Evolutionary conservation across 768 basidiomycete species (phyloP).

Genomic region (Serendipita sp.): DNA sequence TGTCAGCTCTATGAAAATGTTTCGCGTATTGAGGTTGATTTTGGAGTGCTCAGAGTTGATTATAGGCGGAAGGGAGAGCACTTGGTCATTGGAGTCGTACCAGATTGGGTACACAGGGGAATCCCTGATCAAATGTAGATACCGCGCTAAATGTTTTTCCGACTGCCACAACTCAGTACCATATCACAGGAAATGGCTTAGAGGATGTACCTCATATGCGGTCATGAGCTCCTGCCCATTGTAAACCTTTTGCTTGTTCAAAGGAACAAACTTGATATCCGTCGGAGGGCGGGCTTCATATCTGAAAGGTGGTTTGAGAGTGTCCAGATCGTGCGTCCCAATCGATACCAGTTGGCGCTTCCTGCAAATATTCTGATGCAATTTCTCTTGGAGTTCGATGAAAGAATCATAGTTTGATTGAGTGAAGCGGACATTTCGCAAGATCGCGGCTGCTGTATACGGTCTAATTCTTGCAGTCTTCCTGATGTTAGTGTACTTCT

Average conservation of each 20-base stretch:
- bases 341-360: conserved; percentile 85
- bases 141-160: conserved; percentile 81
- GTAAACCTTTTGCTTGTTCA: conserved; percentile 64
- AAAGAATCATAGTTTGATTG: conserved; percentile 84
- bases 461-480: conserved; percentile 77
- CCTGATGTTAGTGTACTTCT: neutral
- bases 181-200: neutral
- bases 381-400: conserved; percentile 98
- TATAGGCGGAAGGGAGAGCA: conserved; percentile 95
- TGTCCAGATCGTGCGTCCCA: conserved; percentile 94
- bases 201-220: conserved; percentile 62
- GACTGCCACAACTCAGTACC: conserved; percentile 32
- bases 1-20: conserved; percentile 94
- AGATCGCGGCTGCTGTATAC: conserved; percentile 76
- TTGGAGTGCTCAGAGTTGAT: conserved; percentile 97
- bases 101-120: conserved; percentile 96
- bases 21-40: conserved; percentile 83
- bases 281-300: conserved; percentile 71
- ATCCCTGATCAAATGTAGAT: conserved; percentile 84
- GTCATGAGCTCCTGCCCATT: conserved; percentile 87
- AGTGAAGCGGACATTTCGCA: conserved; percentile 83
- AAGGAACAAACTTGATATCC: conserved; percentile 80
- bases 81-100: conserved; percentile 75
- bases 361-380: conserved; percentile 91
- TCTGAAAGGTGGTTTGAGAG: conserved; percentile 71